Base-by-base conservation (phyloP, 2,329 filamentous ascomycete species). In the Emericellopsis atlantica region DNA sequence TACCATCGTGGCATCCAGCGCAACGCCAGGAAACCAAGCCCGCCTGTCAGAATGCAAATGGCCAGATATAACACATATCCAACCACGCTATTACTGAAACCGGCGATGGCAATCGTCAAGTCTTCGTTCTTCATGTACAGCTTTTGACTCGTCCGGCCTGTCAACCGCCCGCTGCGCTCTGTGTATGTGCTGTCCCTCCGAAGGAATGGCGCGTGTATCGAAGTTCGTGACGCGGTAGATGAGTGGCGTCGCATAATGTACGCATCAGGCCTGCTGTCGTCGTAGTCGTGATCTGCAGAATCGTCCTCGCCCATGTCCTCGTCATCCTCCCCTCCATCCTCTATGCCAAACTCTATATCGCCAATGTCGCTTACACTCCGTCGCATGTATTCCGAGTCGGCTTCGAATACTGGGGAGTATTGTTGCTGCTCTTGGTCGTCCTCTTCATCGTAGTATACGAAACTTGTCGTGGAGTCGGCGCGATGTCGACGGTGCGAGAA, bases 91-190 rank as follows among this genome's bases (percentile, higher is more conserved):
- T 88, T 95, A 39, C 73, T 78, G 60, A 96, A 98, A 0, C 92
- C 92, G 21, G 90, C 87, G 54, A 96, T 79, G 23, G 89, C 90
- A 51, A 95, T 88, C 1, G 88, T 95, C 47, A 98, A 67, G 58
- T 98, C 92, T 59, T 98, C 92, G 34, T 86, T 94, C 44, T 79
- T 70, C 61, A 98, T 88, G 60, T 95, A 92, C 21, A 95, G 74
- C 63, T 95, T 96, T 59, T 98, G 92, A 52, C 74, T 93, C 23
- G 74, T 69, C 43, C 84, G 77, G 34, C 77, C 76, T 10, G 73
- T 75, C 33, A 66, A 67, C 39, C 72, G 75, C 46, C 71, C 70
- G 52, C 83, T 86, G 24, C 67, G 71, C 46, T 79, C 73, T 11
- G 86, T 92, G 40, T 73, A 74, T 23, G 67, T 70, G 48, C 84